Base-by-base conservation (phyloP, 495 filamentous ascomycete genomes). In the Neurospora cerealis region DNA sequence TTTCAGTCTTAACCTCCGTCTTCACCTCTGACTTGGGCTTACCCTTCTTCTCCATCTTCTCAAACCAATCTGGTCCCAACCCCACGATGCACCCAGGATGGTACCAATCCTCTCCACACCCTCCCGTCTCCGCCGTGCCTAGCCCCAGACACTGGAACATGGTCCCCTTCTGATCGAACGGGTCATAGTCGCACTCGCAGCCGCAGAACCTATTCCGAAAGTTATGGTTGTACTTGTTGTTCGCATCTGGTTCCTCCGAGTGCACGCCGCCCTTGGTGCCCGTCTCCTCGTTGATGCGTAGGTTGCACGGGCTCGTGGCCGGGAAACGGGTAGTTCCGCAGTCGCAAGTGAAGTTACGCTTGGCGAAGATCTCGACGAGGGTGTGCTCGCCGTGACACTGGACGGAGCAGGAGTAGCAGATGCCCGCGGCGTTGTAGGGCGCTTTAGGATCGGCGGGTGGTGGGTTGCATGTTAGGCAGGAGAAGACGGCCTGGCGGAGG, bases 101-200 rank as follows among this genome's bases (percentile, higher is more conserved):
- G 87, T 94, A 99, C 96, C 96, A 99, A 81, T 99, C 96, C 84
- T 99, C 96, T 5, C 96, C 95, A 83, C 96, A 99, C 5, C 94
- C 94, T 10, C 93, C 93, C 4, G 91, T 90, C 76, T 91, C 91
- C 41, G 88, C 88, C 0, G 89, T 90, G 0, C 93, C 94, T 5
- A 99, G 86, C 0, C 94, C 94, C 3, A 98, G 80, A 80, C 96
- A 99, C 83, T 99, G 96, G 79, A 95, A 98, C 96, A 99, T 99
- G n/a, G 94, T 98, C 2, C 96, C 96, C 76, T 93, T 95, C 81
- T 99, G 93, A 78, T 91, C 84, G 48, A 93, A 84, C 0, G 94
- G 88, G 77, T 96, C 90, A 78, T 99, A 99, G 71, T 93, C 87
- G 77, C 93, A 89, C 37, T 87, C 89, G 78, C 96, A 99, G 15